These are phyloP conservation scores for Neurospora sp. DNA, from an alignment of 495 filamentous ascomycete genomes.

Conservation along the genomic window DNA sequence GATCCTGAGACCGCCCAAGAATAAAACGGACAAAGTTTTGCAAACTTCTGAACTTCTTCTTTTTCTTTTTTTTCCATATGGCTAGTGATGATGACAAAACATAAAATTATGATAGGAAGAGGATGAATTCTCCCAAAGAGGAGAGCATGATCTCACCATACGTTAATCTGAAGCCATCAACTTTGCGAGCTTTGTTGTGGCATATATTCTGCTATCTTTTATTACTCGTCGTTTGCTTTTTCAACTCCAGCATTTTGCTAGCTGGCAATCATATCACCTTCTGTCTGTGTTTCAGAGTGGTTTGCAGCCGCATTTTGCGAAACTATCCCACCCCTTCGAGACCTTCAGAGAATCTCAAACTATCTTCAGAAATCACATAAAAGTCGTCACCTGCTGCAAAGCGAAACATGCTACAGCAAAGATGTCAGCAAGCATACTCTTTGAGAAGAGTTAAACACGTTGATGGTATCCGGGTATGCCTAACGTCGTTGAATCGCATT, in stretches of 20 bases:
- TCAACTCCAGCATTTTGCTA: neutral
- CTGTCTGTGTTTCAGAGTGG: neutral
- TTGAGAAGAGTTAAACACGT: neutral
- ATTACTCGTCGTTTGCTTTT: neutral
- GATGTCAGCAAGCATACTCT: neutral
- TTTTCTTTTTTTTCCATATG: constrained; percentile 19
- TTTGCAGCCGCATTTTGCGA: neutral
- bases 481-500: neutral
- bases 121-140: constrained; percentile 35
- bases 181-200: neutral
- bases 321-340: neutral
- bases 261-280: neutral
- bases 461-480: neutral
- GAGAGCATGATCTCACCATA: constrained; percentile 45
- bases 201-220: neutral
- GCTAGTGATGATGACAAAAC: constrained; percentile 46
- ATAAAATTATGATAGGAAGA: constrained; percentile 51
- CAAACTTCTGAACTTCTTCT: neutral
- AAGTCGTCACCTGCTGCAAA: neutral
- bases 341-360: neutral
- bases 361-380: neutral
- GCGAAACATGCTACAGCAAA: neutral
- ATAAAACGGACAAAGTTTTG: constrained; percentile 1
- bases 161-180: constrained; percentile 44
- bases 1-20: neutral